These are phyloP conservation scores for Exophiala aquamarina DNA, from an alignment of 2,329 filamentous ascomycete species.

Conservation along the genomic window DNA sequence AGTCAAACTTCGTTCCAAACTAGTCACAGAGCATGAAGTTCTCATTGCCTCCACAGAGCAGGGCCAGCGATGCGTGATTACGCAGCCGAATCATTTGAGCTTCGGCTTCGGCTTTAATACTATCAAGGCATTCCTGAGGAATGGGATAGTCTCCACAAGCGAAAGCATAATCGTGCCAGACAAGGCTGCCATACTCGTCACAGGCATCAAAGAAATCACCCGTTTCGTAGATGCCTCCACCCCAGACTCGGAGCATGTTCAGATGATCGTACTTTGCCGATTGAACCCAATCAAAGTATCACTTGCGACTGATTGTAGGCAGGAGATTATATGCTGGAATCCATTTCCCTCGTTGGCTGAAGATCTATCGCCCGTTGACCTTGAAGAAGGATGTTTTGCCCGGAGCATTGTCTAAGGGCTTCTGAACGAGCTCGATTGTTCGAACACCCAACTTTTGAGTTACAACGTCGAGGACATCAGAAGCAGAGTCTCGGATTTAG, in stretches of 20 bases:
- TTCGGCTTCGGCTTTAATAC: conserved; percentile 65
- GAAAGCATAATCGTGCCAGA: conserved; percentile 91
- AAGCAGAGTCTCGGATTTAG: conserved; percentile 37
- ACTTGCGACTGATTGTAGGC: conserved; percentile 51
- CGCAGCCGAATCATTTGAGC: conserved; percentile 68
- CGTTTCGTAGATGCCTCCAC: conserved; percentile 76
- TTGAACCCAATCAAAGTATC: conserved; percentile 61
- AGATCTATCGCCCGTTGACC: conserved; percentile 64
- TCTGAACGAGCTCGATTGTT: conserved; percentile 44
- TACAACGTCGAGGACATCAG: conserved; percentile 41
- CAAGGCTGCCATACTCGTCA: conserved; percentile 73
- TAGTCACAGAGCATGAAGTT: conserved; percentile 84
- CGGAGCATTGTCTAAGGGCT: conserved; percentile 42
- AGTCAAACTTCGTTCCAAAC: conserved; percentile 72
- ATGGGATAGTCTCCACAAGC: conserved; percentile 74
- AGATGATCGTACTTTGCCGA: conserved; percentile 62
- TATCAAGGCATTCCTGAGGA: conserved; percentile 60
- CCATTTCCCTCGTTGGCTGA: conserved; percentile 68
- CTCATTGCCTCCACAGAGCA: conserved; percentile 92
- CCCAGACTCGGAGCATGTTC: conserved; percentile 67
- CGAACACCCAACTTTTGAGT: conserved; percentile 57
- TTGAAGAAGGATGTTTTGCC: conserved; percentile 66
- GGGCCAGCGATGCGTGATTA: conserved; percentile 82
- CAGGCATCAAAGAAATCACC: conserved; percentile 72
- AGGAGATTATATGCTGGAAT: conserved; percentile 64